phyloP scores from a whole-genome alignment of 2,329 filamentous ascomycete genomes.

The Colletotrichum orchidophilum region DNA sequence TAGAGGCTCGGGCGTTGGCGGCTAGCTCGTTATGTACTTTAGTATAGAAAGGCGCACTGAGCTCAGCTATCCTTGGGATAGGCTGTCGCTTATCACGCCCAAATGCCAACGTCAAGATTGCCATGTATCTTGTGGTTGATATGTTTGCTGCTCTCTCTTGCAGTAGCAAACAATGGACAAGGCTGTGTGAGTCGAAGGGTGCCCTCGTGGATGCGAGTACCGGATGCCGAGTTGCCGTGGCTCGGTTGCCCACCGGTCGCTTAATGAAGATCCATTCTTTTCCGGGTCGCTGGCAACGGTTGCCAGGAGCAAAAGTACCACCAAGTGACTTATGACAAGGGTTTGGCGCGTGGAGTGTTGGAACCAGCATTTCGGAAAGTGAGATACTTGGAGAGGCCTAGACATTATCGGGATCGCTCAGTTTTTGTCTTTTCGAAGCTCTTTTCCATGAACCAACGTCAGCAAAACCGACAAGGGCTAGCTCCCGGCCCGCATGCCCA shows the following conservation, averaged over 20 bases:
- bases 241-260: neutral
- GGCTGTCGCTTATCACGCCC: neutral
- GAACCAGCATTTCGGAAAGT: neutral
- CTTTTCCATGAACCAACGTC: slow-evolving; percentile 31
- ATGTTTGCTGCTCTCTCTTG: neutral
- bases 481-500: neutral
- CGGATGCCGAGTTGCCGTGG: neutral
- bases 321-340: neutral
- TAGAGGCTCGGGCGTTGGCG: neutral
- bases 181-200: neutral
- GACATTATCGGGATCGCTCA: slow-evolving; percentile 25
- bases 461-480: slow-evolving; percentile 7
- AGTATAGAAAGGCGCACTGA: neutral
- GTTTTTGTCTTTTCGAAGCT: slow-evolving; percentile 28
- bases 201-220: neutral
- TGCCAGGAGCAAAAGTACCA: neutral
- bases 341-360: neutral
- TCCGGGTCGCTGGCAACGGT: slow-evolving; percentile 5
- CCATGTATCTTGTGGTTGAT: neutral
- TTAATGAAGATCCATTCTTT: neutral
- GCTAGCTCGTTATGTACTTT: neutral
- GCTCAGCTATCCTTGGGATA: neutral
- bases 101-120: neutral
- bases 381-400: neutral
- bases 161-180: neutral